Base-by-base conservation (phyloP, 306 rosid genomes). In the Trifolium pratense region DNA sequence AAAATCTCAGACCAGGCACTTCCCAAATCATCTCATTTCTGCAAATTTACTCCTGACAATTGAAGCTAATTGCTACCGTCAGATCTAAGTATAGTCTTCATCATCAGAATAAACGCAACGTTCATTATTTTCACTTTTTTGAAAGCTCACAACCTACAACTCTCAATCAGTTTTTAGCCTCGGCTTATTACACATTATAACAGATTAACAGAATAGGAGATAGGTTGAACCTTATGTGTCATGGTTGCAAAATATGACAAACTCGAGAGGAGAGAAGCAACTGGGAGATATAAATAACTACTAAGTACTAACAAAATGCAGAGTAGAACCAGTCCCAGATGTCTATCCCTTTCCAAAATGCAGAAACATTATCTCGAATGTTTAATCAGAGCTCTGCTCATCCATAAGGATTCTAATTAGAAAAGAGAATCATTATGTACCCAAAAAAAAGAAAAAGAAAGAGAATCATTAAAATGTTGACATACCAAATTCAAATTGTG, bases 221-320 rank as follows among this genome's bases (percentile, higher is more conserved):
- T 32, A 55, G 74, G 12, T 56, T 37, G 57, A 67, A 37, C 12
- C 53, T 49, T 26, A 26, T 3, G 36, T 36, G 56, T 17, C 79
- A 51, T 34, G 45, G 40, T 29, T 72, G 42, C 65, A 62, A 55
- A 21, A 68, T 25, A 68, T 36, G 74, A 62, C 43, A 82, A 68
- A 61, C 49, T 48, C 18, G 49, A 42, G 10, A 55, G 18, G n/a
- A 56, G 62, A 12, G 36, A 56, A 56, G 34, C 9, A 1, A 23
- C 32, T 12, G 2, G 5, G 16, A 56, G 21, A 4, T 23, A 16
- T 49, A n/a, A 12, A 56, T 56, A 56, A 23, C 62, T n/a, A n/a
- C n/a, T n/a, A n/a, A n/a, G n/a, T n/a, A n/a, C n/a, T 1, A 53
- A 53, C 15, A 20, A 53, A 53, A 51, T 51, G 57, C 23, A 51